Conservation (phyloP, 306 rosid genomes). For the Ceratonia siliqua region DNA sequence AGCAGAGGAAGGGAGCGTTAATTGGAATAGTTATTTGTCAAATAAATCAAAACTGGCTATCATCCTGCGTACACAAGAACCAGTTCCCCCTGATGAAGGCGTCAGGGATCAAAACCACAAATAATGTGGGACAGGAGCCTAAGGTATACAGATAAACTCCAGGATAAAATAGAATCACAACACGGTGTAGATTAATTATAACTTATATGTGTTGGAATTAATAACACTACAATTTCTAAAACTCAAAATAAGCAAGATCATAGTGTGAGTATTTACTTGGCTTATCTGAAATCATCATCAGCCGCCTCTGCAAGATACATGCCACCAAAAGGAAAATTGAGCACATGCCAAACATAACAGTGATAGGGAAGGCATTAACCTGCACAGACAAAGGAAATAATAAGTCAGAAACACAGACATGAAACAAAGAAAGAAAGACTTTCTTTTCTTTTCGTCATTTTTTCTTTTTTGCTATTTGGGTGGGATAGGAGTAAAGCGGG, state of each 20-base stretch:
- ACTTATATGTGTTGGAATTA: constrained; percentile 16
- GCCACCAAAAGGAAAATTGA: constrained; percentile 91
- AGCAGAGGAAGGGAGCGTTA: background rate
- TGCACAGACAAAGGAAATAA: constrained; percentile 45
- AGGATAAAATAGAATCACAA: background rate
- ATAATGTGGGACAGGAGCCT: constrained; percentile 1
- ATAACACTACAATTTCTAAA: background rate
- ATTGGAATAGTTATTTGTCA: background rate
- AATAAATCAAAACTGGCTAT: background rate
- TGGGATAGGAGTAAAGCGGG: background rate
- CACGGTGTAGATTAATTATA: constrained; percentile 2
- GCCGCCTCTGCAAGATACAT: constrained; percentile 81
- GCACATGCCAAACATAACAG: constrained; percentile 98
- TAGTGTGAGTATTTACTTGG: constrained; percentile 59
- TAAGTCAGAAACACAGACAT: constrained; percentile 29
- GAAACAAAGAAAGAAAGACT: background rate
- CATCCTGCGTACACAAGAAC: background rate
- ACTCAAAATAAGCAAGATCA: constrained; percentile 23
- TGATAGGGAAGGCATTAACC: constrained; percentile 97
- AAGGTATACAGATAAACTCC: background rate
- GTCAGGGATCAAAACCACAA: background rate
- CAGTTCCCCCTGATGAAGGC: background rate
- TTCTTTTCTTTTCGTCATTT: background rate
- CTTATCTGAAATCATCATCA: constrained; percentile 78
- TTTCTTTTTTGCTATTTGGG: background rate